These are phyloP conservation scores for Lactarius deliciosus DNA, from an alignment of 768 basidiomycete genomes.

Conservation along the genomic window DNA sequence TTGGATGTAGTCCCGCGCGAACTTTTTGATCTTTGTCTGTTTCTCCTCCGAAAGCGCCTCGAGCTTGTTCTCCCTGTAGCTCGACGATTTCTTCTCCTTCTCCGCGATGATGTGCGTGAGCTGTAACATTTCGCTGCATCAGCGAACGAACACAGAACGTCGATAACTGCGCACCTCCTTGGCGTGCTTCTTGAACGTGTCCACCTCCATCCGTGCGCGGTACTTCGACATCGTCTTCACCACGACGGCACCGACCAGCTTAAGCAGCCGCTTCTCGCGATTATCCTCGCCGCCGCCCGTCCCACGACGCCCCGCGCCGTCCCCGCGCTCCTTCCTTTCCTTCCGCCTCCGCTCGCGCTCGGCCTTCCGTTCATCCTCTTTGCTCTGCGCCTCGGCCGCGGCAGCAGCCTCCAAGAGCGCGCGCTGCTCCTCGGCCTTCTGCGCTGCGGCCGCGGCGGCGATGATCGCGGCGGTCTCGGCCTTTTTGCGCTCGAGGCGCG, in stretches of 20 bases:
- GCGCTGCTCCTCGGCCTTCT: conserved; percentile 30
- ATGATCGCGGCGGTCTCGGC: conserved; percentile 43
- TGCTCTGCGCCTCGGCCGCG: conserved; percentile 29
- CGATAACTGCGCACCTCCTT: conserved; percentile 63
- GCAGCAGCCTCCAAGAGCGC: conserved; percentile 30
- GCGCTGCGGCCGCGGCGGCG: conserved; percentile 41
- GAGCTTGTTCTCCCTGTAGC: conserved; percentile 59
- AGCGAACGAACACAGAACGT: no score
- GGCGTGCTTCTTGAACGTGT: conserved; percentile 91
- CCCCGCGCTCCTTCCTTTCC: conserved; percentile 34
- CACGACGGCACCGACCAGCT: conserved; percentile 85
- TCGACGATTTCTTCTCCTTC: conserved; percentile 90
- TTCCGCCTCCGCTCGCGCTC: conserved; percentile 33
- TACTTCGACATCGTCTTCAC: conserved; percentile 94
- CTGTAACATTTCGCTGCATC: conserved; percentile 45
- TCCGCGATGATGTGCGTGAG: conserved; percentile 84
- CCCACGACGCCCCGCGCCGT: conserved; percentile 6
- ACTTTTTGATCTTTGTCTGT: conserved; percentile 84
- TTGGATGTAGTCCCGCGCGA: conserved; percentile 84
- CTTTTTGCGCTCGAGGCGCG: conserved; percentile 27
- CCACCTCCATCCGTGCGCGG: conserved; percentile 66
- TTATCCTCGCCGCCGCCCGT: conserved; percentile 41
- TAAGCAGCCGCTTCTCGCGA: conserved; percentile 80
- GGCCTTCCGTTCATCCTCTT: conserved; percentile 30
- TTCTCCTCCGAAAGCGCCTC: conserved; percentile 86